phyloP scores from a whole-genome alignment of 306 rosid genomes.

The Ochetophila trinervis region DNA sequence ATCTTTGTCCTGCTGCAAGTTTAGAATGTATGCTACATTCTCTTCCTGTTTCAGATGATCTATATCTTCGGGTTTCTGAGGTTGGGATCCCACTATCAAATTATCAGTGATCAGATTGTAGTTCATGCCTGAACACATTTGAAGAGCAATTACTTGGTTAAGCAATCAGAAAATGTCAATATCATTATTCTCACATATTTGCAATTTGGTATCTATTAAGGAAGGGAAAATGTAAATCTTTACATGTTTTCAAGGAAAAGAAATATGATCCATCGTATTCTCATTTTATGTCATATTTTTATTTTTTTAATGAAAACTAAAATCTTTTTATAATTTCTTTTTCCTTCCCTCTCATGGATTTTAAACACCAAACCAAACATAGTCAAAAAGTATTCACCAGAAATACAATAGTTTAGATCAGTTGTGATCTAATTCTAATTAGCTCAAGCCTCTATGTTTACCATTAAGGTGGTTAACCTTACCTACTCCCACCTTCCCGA shows the following conservation, averaged over 20 bases:
- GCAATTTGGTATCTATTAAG: too few relatives aligned
- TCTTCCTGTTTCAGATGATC: conserved; percentile 69
- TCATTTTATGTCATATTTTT: too few relatives aligned
- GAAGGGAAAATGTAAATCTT: too few relatives aligned
- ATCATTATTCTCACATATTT: too few relatives aligned
- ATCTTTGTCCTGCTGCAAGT: conserved; percentile 91
- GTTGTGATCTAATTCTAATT: neutral
- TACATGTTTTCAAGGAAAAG: too few relatives aligned
- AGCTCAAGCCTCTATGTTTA: neutral
- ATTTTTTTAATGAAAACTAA: too few relatives aligned
- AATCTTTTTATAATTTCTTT: too few relatives aligned
- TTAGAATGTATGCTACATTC: conserved; percentile 79
- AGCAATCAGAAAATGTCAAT: conserved; percentile 19
- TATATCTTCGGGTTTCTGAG: conserved; percentile 83
- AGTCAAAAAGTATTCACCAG: too few relatives aligned
- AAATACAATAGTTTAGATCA: too few relatives aligned
- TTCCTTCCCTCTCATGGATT: too few relatives aligned
- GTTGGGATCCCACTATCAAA: conserved; percentile 91
- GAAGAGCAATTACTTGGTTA: conserved; percentile 9
- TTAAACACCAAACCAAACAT: too few relatives aligned
- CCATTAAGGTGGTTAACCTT: neutral
- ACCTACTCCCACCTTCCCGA: neutral
- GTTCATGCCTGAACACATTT: conserved; percentile 73
- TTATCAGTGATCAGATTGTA: conserved; percentile 69
- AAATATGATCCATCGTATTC: too few relatives aligned